A percentile compares a stretch with the other conserved stretches of the same genome.
Conservation (phyloP, 129 eudicot genomes). For the Silybum marianum region DNA sequence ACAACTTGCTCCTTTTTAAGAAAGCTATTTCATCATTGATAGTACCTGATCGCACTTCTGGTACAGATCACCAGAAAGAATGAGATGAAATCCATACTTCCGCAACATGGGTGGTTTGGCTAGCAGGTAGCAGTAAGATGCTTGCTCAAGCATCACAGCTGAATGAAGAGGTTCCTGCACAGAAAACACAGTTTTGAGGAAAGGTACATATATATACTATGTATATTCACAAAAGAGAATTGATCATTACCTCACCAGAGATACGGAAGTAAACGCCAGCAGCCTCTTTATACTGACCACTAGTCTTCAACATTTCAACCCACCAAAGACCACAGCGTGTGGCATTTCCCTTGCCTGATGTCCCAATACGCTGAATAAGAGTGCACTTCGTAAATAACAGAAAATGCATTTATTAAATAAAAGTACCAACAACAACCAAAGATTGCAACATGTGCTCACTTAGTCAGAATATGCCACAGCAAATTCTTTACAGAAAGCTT, state of each 20-base stretch:
- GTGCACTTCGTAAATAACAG: conserved; percentile 11
- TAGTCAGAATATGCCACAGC: background rate
- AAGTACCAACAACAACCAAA: background rate
- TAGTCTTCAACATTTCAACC: conserved; percentile 95
- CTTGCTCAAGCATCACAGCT: conserved; percentile 99
- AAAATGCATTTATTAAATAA: background rate
- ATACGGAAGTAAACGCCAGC: conserved; percentile 88
- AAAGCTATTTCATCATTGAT: background rate
- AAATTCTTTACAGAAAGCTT: no score
- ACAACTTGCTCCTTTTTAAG: background rate
- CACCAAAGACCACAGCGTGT: conserved; percentile 99
- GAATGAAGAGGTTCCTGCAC: conserved; percentile 82
- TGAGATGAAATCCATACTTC: conserved; percentile 97
- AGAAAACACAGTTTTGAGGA: conserved; percentile 18
- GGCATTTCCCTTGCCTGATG: conserved; percentile 75
- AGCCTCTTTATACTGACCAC: conserved; percentile 90
- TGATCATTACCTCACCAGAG: conserved; percentile 94
- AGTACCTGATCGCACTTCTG: conserved; percentile 90
- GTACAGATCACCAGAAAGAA: conserved; percentile 96
- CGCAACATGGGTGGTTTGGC: conserved; percentile 84
- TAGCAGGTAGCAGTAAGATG: conserved; percentile 88
- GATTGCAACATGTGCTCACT: background rate
- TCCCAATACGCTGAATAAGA: conserved; percentile 68
- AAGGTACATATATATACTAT: conserved; percentile 1
- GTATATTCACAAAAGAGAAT: conserved; percentile 34